These are phyloP conservation scores for Sarcodon aspratus DNA, from an alignment of 768 basidiomycete species.

Conservation along the genomic window DNA sequence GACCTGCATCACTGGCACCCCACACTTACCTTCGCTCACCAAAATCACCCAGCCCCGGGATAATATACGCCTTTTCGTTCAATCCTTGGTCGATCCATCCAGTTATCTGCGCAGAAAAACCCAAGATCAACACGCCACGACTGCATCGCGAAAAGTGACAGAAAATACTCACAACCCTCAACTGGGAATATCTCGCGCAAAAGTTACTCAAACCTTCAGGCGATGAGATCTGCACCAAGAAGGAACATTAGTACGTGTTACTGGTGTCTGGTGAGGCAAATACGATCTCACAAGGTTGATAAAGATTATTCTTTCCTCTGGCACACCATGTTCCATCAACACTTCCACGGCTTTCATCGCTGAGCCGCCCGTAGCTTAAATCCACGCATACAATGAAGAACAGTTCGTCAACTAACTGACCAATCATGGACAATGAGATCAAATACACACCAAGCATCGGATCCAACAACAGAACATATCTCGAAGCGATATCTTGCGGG, in stretches of 20 bases:
- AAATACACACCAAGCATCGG: conserved; percentile 81
- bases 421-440: not conserved
- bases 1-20: not conserved
- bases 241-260: not conserved
- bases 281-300: conserved; percentile 64
- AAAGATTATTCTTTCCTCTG: conserved; percentile 92
- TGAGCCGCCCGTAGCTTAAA: conserved; percentile 84
- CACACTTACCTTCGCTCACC: conserved; percentile 68
- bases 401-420: not conserved
- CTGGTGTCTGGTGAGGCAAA: not conserved
- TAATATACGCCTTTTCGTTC: conserved; percentile 84
- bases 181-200: conserved; percentile 58
- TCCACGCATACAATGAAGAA: conserved; percentile 9
- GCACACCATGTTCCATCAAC: conserved; percentile 81
- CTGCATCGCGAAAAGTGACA: too few relatives aligned
- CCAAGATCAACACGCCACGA: not conserved
- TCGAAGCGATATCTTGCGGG: conserved; percentile 82
- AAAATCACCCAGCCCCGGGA: conserved; percentile 96
- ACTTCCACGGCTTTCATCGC: conserved; percentile 98
- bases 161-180: conserved; percentile 61
- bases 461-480: conserved; percentile 91
- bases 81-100: conserved; percentile 94
- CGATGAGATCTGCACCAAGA: conserved; percentile 63
- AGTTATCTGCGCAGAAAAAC: conserved; percentile 49
- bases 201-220: conserved; percentile 85